These are phyloP conservation scores for Leonotis leonurus DNA, from an alignment of 257 asterid genomes.

Conservation along the genomic window DNA sequence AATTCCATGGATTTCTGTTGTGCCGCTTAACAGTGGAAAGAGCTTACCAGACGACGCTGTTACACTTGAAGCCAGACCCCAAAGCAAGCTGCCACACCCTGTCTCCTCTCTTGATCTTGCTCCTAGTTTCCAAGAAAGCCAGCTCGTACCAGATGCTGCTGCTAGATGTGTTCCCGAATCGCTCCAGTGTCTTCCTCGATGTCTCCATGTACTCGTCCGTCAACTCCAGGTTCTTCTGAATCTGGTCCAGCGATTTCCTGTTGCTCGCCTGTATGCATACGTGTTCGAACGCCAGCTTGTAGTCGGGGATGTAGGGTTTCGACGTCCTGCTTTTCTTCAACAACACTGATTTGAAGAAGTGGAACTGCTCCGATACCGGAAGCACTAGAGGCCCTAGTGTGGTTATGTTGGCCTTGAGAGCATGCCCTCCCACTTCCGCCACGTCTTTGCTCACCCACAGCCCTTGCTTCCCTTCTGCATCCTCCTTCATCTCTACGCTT, in stretches of 20 bases:
- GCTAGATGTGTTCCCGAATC: slow-evolving; percentile 77
- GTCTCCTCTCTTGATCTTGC: slow-evolving; percentile 45
- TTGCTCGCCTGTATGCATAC: slow-evolving; percentile 57
- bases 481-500: slow-evolving; percentile 54
- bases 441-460: slow-evolving; percentile 47
- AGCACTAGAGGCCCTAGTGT: slow-evolving; percentile 58
- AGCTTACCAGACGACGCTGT: slow-evolving; percentile 68
- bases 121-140: slow-evolving; percentile 53
- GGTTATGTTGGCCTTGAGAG: slow-evolving; percentile 66
- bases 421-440: slow-evolving; percentile 55
- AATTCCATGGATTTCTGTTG: slow-evolving; percentile 13
- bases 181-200: slow-evolving; percentile 59
- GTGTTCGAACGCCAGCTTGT: slow-evolving; percentile 56
- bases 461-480: slow-evolving; percentile 45
- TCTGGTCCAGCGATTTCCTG: slow-evolving; percentile 46
- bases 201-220: slow-evolving; percentile 69
- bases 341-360: slow-evolving; percentile 45
- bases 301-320: slow-evolving; percentile 60
- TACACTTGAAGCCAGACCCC: slow-evolving; percentile 73
- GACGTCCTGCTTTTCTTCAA: slow-evolving; percentile 20
- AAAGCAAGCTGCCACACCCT: slow-evolving; percentile 61
- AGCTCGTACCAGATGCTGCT: slow-evolving; percentile 75
- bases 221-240: slow-evolving; percentile 56
- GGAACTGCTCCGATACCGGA: slow-evolving; percentile 60
- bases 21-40: slow-evolving; percentile 20